A percentile compares a stretch with the other conserved stretches of the same genome.
These are phyloP conservation scores for Triticum timopheevii DNA, from an alignment of 176 grass and related monocot genomes.

Conservation along the genomic window DNA sequence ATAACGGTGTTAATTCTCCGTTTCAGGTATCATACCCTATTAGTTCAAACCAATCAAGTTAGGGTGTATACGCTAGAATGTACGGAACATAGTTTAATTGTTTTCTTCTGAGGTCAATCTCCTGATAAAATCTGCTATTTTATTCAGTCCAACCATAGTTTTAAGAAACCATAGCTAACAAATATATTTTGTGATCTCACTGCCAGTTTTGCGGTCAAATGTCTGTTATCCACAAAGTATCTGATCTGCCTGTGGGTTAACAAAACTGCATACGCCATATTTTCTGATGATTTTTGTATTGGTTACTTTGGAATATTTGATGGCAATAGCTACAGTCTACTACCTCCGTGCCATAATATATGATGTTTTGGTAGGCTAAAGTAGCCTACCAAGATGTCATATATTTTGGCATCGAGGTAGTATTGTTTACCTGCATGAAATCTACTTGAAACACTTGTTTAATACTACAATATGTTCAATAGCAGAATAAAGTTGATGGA, in stretches of 20 bases:
- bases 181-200: not conserved
- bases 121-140: not conserved
- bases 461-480: conserved; percentile 37
- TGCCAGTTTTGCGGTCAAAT: not conserved
- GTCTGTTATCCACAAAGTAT: not conserved
- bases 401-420: no score
- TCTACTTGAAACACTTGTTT: conserved; percentile 30
- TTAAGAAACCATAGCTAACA: not conserved
- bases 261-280: not conserved
- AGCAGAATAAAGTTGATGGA: conserved; percentile 65
- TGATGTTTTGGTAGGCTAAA: no score
- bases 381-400: no score
- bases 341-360: no score
- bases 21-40: conserved; percentile 2
- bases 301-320: not conserved
- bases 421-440: conserved; percentile 22
- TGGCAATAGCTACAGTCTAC: conserved; percentile 5
- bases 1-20: not conserved
- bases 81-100: not conserved
- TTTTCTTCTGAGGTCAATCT: not conserved
- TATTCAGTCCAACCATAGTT: not conserved
- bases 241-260: conserved; percentile 11
- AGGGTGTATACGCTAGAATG: not conserved
- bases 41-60: not conserved
- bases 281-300: not conserved